Evolutionary conservation across 108 stramenopile species (phyloP).

Genomic region (Cylindrotheca closterium): DNA sequence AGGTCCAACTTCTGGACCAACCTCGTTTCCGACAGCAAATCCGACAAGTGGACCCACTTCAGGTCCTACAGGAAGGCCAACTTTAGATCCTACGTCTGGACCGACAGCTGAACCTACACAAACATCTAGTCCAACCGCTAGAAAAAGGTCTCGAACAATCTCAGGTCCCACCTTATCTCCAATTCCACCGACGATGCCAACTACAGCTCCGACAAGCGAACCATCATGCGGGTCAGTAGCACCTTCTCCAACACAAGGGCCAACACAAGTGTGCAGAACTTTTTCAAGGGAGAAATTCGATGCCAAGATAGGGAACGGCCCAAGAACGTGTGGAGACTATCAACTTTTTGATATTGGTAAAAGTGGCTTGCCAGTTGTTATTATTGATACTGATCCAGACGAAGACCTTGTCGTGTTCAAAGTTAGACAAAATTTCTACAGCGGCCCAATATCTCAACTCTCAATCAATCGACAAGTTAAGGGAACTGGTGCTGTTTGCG

Average conservation of each 20-base stretch:
- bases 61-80: background rate
- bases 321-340: background rate
- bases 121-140: background rate
- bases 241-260: slow-evolving; percentile 5
- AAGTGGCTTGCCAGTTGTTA: background rate
- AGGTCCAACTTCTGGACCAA: slow-evolving; percentile 15
- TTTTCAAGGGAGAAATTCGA: background rate
- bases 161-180: slow-evolving; percentile 9
- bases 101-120: slow-evolving; percentile 9
- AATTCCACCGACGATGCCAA: slow-evolving; percentile 5
- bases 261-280: background rate
- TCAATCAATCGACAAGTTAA: background rate
- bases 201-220: slow-evolving; percentile 7
- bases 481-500: background rate
- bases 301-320: background rate
- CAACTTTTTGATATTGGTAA: background rate
- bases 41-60: slow-evolving; percentile 3
- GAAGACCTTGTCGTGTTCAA: background rate
- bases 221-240: slow-evolving; percentile 2
- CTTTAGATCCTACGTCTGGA: slow-evolving; percentile 2
- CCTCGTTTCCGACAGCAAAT: background rate
- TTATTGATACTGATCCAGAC: background rate
- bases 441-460: background rate
- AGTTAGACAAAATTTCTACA: background rate
- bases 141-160: slow-evolving; percentile 4